phyloP scores from a whole-genome alignment of 768 basidiomycete genomes.

The Mycena venus region DNA sequence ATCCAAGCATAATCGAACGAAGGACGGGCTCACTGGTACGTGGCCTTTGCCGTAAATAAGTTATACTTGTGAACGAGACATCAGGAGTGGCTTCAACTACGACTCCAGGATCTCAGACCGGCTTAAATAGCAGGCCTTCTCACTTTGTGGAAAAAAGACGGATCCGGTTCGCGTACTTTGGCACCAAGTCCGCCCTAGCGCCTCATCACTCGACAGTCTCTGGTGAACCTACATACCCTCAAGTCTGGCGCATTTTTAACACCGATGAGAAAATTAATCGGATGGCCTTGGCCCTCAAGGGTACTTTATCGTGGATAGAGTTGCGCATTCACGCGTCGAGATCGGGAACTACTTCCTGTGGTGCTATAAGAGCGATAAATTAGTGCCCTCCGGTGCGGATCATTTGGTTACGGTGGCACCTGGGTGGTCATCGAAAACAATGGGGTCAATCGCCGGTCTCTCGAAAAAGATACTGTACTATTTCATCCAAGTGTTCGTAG shows the following conservation, averaged over 20 bases:
- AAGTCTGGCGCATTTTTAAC: constrained; percentile 7
- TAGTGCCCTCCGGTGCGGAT: constrained; percentile 2
- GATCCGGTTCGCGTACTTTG: neutral
- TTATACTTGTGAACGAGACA: neutral
- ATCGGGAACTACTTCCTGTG: constrained; percentile 1
- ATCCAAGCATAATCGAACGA: neutral
- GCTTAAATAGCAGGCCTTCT: neutral
- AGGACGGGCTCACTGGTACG: neutral
- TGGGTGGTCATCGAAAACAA: neutral
- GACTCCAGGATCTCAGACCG: neutral
- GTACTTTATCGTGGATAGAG: neutral
- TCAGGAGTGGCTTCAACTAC: neutral
- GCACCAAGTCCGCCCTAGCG: too few species aligned
- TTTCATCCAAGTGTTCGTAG: too few species aligned
- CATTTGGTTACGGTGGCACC: constrained; percentile 1
- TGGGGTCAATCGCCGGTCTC: too few species aligned
- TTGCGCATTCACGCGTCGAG: neutral
- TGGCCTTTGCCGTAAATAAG: neutral
- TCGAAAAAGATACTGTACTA: too few species aligned
- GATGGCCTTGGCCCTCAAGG: constrained; percentile 8
- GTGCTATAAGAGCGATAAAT: neutral
- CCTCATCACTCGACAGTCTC: constrained; percentile 3
- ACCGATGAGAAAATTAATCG: neutral
- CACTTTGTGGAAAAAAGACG: neutral
- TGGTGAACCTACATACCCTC: neutral